Evolutionary conservation across 2,329 filamentous ascomycete genomes (phyloP).

Genomic region (Aspergillus oerlinghausenensis): DNA sequence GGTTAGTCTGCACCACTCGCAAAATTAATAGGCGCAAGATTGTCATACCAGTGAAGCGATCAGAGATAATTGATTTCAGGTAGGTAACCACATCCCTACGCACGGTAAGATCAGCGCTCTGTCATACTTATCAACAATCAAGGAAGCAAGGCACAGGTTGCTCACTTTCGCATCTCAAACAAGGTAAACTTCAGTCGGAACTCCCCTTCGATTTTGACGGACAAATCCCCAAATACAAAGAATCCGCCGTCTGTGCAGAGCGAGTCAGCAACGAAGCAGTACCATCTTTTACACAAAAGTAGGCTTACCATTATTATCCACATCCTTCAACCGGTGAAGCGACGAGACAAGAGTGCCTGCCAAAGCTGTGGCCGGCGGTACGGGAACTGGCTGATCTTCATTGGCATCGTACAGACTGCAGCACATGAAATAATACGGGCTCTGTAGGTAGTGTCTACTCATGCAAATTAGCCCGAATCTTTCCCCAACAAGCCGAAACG

Average conservation of each 20-base stretch:
- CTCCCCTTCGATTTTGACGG: conserved; percentile 67
- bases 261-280: conserved; percentile 3
- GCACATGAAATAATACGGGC: conserved; percentile 61
- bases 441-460: conserved; percentile 56
- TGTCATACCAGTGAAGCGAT: conserved; percentile 61
- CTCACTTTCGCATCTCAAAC: conserved; percentile 64
- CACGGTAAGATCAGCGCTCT: conserved; percentile 14
- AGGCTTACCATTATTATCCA: conserved; percentile 57
- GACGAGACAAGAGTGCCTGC: conserved; percentile 75
- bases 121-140: conserved; percentile 5
- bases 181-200: conserved; percentile 73
- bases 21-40: neutral
- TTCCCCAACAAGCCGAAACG: neutral
- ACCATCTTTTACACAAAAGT: neutral
- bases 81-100: conserved; percentile 44
- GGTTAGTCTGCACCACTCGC: conserved; percentile 7
- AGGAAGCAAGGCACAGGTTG: neutral
- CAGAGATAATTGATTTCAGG: conserved; percentile 54
- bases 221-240: conserved; percentile 88
- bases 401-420: conserved; percentile 51
- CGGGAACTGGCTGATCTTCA: conserved; percentile 41
- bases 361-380: conserved; percentile 51
- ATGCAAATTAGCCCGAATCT: conserved; percentile 13
- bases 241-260: conserved; percentile 63
- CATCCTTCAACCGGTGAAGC: conserved; percentile 74